Base-by-base conservation (phyloP, 2,329 filamentous ascomycete genomes). In the Akanthomyces lecanii region DNA sequence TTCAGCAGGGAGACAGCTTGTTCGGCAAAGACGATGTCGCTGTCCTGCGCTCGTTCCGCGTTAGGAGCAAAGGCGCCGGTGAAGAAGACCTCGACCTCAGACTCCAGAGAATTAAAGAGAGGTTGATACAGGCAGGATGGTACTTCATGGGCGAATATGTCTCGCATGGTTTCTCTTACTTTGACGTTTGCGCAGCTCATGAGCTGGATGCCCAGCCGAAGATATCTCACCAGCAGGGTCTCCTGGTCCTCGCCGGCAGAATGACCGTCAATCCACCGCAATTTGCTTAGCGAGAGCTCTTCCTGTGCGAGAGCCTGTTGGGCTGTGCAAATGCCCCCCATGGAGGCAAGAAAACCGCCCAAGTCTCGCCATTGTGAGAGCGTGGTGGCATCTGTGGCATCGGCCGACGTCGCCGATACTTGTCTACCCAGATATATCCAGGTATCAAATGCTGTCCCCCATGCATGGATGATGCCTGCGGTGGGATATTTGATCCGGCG, bases 291-390 rank as follows among this genome's bases (percentile, higher is more conserved):
- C 18, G 81, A 75, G 18, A 84, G 78, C 60, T 89, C 87, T 55
- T 89, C 87, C 5, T 85, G 70, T 12, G 81, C 75, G 58, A 80
- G 76, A 55, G 82, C 77, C 69, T 86, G 83, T 63, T 85, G 82
- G 3, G 86, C 82, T 10, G 84, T 84, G 71, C 87, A 90, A 61
- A 86, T 82, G 2, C 87, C 87, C 16, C 86, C 87, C 5, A 89
- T 74, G 0, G 87, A 88, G 5, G 86, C 86, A 12, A 90, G 77
- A 66, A 90, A 89, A 0, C 87, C 87, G 1, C 87, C 89, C 68
- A 86, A 82, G 66, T 89, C 90, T 44, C 87, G 81, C 87, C 87
- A 90, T 69, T 89, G 85, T 1, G 82, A 80, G 16, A 89, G 73
- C 3, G 78, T 77, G 64, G 75, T 81, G 66, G 88, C 86, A 42